Evolutionary conservation across 805 yeast species (phyloP), one percentile per base, ranked within the genome.

Genomic region (Saturnispora dispora): DNA sequence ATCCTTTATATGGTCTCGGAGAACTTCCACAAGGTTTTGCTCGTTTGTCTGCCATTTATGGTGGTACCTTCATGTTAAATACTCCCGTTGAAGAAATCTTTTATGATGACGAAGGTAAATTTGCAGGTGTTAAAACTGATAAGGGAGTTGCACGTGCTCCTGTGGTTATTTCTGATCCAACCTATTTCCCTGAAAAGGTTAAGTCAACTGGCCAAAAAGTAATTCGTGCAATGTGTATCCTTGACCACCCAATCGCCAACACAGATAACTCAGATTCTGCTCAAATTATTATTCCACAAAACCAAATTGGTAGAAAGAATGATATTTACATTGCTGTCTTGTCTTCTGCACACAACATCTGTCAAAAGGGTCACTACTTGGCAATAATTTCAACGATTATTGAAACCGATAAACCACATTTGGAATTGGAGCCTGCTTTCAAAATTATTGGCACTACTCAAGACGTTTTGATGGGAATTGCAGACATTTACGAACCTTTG

Each of bases 11-110:
- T 64, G 99, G 99, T 7, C 77, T 93, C 53, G 99, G 99, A 48
- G 99, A 93, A 69, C 76, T 93, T 54, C 99, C 99, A n/a, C 99
- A 93, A 71, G 99, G 97, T 8, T 93, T 93, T 73, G 97, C 98
- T 10, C 79, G 99, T 66, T 79, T 93, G 55, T 83, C 95, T 48
- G 99, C 99, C 25, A 91, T 93, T 58, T 89, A 93, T 64, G 99
- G 99, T 57, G 99, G 99, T 63, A 91, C 98, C 18, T 93, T 89
- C 66, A 93, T 93, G 99, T 79, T 93, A 64, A 96, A 89, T 66
- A 91, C 96, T 32, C 96, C 97, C 46, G 82, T 93, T 56, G 96
- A 93, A 55, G 96, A 91, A 70, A 77, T 90, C 18, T 74, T 86
- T 47, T 90, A 83, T 67, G 81, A 77, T 49, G 83, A 78, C 13